These are phyloP conservation scores for Flagelloscypha sp. DNA, from an alignment of 768 basidiomycete genomes.

Conservation along the genomic window DNA sequence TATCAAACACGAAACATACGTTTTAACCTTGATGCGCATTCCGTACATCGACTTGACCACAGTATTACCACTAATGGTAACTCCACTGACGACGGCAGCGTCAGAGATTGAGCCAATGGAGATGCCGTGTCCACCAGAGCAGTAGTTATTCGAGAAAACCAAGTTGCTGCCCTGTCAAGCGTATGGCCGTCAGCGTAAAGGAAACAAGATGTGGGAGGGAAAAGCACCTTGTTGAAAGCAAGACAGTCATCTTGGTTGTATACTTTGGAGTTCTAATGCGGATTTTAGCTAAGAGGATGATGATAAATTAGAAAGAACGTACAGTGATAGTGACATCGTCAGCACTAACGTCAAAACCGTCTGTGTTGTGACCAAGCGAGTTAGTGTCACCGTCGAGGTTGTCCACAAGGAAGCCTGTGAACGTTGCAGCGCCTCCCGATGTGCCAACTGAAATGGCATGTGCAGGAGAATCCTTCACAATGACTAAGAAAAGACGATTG, in stretches of 20 bases:
- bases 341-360: slow-evolving; percentile 14
- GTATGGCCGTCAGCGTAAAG: too few relatives aligned
- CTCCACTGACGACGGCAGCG: slow-evolving; percentile 23
- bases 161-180: slow-evolving; percentile 12
- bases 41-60: slow-evolving; percentile 21
- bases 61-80: slow-evolving; percentile 30
- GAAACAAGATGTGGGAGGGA: too few relatives aligned
- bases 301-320: too few relatives aligned
- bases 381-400: slow-evolving; percentile 8
- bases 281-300: too few relatives aligned
- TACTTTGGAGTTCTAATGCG: too few relatives aligned
- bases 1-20: slow-evolving; percentile 6
- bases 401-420: slow-evolving; percentile 10
- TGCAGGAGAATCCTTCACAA: too few relatives aligned
- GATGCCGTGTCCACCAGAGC: slow-evolving; percentile 41
- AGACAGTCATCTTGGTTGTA: slow-evolving; percentile 14
- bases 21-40: slow-evolving; percentile 14
- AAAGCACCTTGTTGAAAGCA: slow-evolving; percentile 14
- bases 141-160: slow-evolving; percentile 28
- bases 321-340: slow-evolving; percentile 10
- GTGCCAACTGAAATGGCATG: too few relatives aligned
- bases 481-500: too few relatives aligned
- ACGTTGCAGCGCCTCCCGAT: slow-evolving; percentile 4
- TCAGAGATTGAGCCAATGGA: slow-evolving; percentile 38
- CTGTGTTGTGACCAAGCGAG: slow-evolving; percentile 13